Evolutionary conservation across 441 rosid genomes (phyloP), one percentile per base, ranked within the genome.

Genomic region (Mallotus repandus): DNA sequence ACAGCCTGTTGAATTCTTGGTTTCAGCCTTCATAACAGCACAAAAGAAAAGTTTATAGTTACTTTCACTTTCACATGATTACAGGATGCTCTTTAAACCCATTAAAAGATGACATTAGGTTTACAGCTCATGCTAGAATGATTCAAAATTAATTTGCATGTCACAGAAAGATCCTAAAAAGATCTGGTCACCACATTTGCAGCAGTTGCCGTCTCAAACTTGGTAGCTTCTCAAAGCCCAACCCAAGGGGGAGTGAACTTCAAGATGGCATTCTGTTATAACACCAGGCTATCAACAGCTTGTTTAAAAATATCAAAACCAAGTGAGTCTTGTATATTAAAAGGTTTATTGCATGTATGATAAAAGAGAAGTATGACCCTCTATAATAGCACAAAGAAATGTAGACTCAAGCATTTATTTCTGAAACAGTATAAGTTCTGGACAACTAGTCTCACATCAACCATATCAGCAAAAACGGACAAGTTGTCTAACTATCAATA

Each of bases 261-360:
- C 70, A 22, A 50, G 55, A 63, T 41, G n/a, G 54, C 45, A 41
- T 52, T 38, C 61, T 54, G 14, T 32, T 5, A 52, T 22, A 63
- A 56, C 63, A 65, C 29, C 54, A 58, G 16, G 63, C 57, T 65
- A 73, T 43, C 63, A 54, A 72, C 18, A 52, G 25, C 69, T 64
- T 73, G 64, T 64, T 73, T 64, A 15, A 45, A 22, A 43, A 43
- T 4, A 53, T 18, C 29, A 54, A 16, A n/a, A 32, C 15, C 9
- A 53, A 53, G 45, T 13, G 56, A 56, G 41, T 18, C n/a, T 43
- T 57, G 4, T 58, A 48, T 22, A 46, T 45, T 29, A 46, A 38
- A 5, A 29, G 25, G 1, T 45, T 3, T 6, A 63, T 53, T 49
- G n/a, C 62, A 29, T 56, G 48, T 25, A 32, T 45, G 49, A 65